Base-by-base conservation (phyloP, 228 moss, liverwort and hornwort species). In the Sphagnum fallax region DNA sequence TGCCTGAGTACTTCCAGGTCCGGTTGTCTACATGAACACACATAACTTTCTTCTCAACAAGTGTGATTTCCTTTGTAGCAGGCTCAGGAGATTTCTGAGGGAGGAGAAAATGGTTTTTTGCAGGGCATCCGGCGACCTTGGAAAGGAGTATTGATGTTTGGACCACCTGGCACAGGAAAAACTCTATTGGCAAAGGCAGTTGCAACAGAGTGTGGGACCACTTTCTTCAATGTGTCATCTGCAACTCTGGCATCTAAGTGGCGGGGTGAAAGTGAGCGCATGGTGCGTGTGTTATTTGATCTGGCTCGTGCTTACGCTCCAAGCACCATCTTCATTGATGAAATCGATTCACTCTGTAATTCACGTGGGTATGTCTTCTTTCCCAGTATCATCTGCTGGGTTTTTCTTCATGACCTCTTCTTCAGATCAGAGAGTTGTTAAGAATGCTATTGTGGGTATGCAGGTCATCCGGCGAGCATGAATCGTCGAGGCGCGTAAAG, bases 81-180 rank as follows among this genome's bases (percentile, higher is more conserved):
- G 32, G 32, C 32, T 32, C 32, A 32, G 32, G 32, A 32, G 32
- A 32, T 32, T 32, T 32, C 32, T 32, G 32, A 32, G 2, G 32
- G 32, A 32, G 32, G 32, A 32, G 32, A 32, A 32, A 32, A 32
- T 32, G 32, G 32, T 32, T 32, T 32, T 32, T 73, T 79, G 69
- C 87, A 96, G 98, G 98, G 98, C 47, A 98, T 98, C 66, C 89
- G 98, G 70, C 88, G 98, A 49, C 98, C 98, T 66, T 98, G 98
- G 98, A 98, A 94, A 75, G 98, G 98, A 70, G 98, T 98, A 52
- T 83, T 98, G 72, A 98, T 98, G 98, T 94, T 98, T 86, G 98
- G 98, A 62, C 98, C 98, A n/a, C 98, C 98, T 48, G 98, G 98
- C 14, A 98, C 98, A 64, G 98, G 98, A 76, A 98, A 98, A 76